These are phyloP conservation scores for Rhodotorula sp. DNA, from an alignment of 1,284 basidiomycete genomes.

Conservation along the genomic window DNA sequence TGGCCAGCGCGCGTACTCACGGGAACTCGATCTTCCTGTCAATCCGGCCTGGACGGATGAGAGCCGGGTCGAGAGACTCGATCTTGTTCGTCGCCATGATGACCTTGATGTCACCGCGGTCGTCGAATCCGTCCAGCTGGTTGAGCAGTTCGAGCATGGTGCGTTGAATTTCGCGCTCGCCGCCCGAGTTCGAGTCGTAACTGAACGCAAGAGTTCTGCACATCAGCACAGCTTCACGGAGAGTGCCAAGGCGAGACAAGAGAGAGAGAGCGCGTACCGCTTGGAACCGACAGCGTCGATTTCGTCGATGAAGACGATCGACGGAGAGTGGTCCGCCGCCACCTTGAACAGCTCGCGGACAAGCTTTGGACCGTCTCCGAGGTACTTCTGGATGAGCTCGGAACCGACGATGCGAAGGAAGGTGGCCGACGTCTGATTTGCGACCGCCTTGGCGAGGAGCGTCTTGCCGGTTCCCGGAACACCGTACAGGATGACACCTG, in stretches of 20 bases:
- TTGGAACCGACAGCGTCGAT: conserved; percentile 55
- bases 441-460: conserved; percentile 94
- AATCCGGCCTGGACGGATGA: conserved; percentile 96
- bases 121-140: conserved; percentile 98
- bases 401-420: conserved; percentile 98
- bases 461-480: conserved; percentile 99
- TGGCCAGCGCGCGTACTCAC: background rate
- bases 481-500: conserved; percentile 95
- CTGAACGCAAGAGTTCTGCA: conserved; percentile 18
- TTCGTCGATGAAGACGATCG: conserved; percentile 55
- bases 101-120: conserved; percentile 95
- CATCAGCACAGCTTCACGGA: background rate
- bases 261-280: conserved; percentile 41
- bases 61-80: conserved; percentile 90
- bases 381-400: conserved; percentile 98
- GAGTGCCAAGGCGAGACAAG: background rate
- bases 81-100: conserved; percentile 93
- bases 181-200: conserved; percentile 54
- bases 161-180: conserved; percentile 53
- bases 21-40: conserved; percentile 82
- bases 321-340: conserved; percentile 53
- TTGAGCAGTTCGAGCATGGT: conserved; percentile 53
- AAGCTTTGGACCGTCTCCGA: conserved; percentile 73
- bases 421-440: conserved; percentile 97
- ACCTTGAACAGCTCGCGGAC: conserved; percentile 54